Conservation (phyloP, 169 alveolate species). For the Plasmodium chabaudi region DNA sequence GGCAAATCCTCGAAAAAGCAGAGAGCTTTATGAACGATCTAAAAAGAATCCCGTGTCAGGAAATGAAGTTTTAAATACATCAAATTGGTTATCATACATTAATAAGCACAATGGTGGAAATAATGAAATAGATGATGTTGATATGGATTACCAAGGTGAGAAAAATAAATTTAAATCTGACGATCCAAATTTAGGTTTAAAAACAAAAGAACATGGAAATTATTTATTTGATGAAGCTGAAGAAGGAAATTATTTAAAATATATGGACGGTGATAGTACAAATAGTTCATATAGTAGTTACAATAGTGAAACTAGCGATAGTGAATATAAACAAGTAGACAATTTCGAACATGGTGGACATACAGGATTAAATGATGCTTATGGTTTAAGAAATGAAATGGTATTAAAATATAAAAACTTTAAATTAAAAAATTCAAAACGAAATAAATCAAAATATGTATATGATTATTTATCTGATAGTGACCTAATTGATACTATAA, state of each 20-base stretch:
- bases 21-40: background rate
- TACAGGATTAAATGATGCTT: too few species aligned
- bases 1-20: background rate
- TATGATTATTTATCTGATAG: constrained; percentile 66
- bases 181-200: background rate
- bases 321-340: background rate
- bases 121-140: background rate
- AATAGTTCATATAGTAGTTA: background rate
- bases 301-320: background rate
- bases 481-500: constrained; percentile 66
- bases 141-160: background rate
- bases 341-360: background rate
- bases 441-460: constrained; percentile 30
- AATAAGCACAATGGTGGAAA: background rate
- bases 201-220: background rate
- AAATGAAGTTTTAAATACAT: constrained; percentile 17
- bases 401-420: background rate
- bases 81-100: constrained; percentile 12
- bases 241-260: background rate
- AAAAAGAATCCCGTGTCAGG: background rate
- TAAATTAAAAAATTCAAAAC: background rate
- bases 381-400: background rate
- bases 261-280: background rate
- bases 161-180: background rate
- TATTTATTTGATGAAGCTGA: too few species aligned